Conservation (phyloP, 257 asterid species). For the Handroanthus guayacan region DNA sequence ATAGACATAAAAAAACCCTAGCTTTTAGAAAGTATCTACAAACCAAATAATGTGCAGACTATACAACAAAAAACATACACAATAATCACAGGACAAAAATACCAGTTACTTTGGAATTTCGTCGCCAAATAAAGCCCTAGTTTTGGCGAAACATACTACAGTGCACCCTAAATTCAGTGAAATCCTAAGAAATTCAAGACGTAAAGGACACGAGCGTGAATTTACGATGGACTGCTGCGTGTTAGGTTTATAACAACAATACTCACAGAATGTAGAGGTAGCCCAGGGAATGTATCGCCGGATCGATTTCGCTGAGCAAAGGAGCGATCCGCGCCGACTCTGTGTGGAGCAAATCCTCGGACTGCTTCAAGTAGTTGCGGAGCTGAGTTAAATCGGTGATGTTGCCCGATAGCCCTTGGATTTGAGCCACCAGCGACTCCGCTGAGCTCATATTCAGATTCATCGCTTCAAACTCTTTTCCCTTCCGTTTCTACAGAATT, state of each 20-base stretch:
- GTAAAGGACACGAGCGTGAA: background rate
- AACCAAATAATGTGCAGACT: background rate
- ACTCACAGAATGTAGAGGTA: slow-evolving; percentile 75
- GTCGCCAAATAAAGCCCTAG: slow-evolving; percentile 36
- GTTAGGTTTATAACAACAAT: slow-evolving; percentile 14
- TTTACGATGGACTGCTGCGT: background rate
- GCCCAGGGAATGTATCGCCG: slow-evolving; percentile 77
- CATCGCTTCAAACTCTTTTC: slow-evolving; percentile 39
- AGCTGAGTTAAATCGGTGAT: slow-evolving; percentile 67
- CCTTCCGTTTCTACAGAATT: background rate
- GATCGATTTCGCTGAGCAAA: slow-evolving; percentile 74
- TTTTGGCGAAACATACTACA: background rate
- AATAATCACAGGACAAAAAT: background rate
- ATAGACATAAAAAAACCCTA: background rate
- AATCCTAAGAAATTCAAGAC: slow-evolving; percentile 11
- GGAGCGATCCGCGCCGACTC: slow-evolving; percentile 66
- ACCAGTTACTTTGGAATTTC: background rate
- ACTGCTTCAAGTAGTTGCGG: slow-evolving; percentile 66
- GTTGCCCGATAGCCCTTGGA: slow-evolving; percentile 70
- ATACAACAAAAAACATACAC: slow-evolving; percentile 1
- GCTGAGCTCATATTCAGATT: slow-evolving; percentile 73
- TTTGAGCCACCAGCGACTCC: slow-evolving; percentile 82
- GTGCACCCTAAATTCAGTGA: slow-evolving; percentile 4
- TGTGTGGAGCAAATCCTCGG: slow-evolving; percentile 70
- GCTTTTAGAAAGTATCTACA: slow-evolving; percentile 14